A percentile compares a stretch with the other conserved stretches of the same genome.
phyloP scores from a whole-genome alignment of 208 protist species.

The Acanthamoeba quina region DNA sequence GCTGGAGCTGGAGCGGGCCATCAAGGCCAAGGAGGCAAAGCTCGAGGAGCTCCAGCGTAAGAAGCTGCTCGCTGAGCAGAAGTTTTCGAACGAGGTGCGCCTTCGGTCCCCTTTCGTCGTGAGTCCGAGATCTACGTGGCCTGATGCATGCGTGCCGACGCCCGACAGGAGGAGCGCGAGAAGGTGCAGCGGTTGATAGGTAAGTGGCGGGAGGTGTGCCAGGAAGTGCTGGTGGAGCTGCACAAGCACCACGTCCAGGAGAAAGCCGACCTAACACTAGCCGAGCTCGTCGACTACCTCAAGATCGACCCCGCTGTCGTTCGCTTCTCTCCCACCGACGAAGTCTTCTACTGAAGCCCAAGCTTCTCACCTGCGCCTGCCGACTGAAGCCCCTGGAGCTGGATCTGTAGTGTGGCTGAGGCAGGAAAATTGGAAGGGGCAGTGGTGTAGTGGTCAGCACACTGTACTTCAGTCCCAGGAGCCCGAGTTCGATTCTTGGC shows the following conservation, averaged over 20 bases:
- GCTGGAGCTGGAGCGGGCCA: not conserved
- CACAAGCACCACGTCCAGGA: slow-evolving; percentile 27
- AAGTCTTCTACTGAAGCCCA: slow-evolving; percentile 9
- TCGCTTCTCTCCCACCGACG: slow-evolving; percentile 12
- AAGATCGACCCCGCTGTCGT: not conserved
- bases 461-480: no score
- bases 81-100: slow-evolving; percentile 9
- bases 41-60: not conserved
- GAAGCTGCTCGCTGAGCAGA: slow-evolving; percentile 4
- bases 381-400: no score
- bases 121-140: no score
- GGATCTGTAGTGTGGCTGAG: no score
- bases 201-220: slow-evolving; percentile 19
- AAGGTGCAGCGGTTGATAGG: slow-evolving; percentile 4
- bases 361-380: no score
- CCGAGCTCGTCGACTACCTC: slow-evolving; percentile 23
- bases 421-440: no score
- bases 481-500: no score
- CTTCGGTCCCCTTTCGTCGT: not conserved
- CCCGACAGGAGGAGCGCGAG: not conserved
- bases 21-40: slow-evolving; percentile 20
- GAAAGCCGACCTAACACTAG: not conserved
- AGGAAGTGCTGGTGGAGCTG: slow-evolving; percentile 23
- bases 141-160: not conserved
- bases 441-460: no score